phyloP scores from a whole-genome alignment of 2,329 filamentous ascomycete species.

The Chaetomium olivaceum region DNA sequence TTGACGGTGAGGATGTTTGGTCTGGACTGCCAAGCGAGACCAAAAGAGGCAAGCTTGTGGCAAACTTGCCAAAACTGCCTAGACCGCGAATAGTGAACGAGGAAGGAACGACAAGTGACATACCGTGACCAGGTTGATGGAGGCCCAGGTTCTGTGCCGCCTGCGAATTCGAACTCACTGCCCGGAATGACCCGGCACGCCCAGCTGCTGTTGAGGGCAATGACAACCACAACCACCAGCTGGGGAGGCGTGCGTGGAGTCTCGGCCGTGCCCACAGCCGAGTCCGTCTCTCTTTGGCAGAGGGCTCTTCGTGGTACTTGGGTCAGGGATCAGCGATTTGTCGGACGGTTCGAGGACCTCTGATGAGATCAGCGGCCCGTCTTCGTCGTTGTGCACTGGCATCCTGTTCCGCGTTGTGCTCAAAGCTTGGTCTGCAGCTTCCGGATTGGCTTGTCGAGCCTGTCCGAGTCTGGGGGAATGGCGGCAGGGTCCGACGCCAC shows the following conservation, averaged over 20 bases:
- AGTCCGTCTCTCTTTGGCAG: background rate
- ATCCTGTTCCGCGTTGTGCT: constrained; percentile 7
- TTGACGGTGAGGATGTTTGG: background rate
- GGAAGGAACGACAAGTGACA: background rate
- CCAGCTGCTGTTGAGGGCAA: background rate
- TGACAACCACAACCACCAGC: background rate
- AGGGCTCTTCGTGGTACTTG: background rate
- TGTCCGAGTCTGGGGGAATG: constrained; percentile 23
- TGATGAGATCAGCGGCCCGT: constrained; percentile 23
- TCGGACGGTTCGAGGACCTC: constrained; percentile 22
- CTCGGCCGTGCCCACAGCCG: background rate
- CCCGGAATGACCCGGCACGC: background rate
- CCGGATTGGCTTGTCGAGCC: constrained; percentile 20
- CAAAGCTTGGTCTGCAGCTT: constrained; percentile 7
- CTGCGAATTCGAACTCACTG: background rate
- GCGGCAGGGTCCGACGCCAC: constrained; percentile 26
- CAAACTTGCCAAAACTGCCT: background rate
- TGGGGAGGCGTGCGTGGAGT: background rate
- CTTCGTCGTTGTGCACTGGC: constrained; percentile 18
- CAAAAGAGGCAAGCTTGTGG: background rate
- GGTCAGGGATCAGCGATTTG: constrained; percentile 27
- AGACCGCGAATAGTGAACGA: background rate
- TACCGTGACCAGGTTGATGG: background rate
- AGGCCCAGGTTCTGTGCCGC: background rate
- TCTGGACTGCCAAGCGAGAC: background rate